phyloP scores from a whole-genome alignment of 768 basidiomycete species.

The Tubosaeta brunneosetosa region DNA sequence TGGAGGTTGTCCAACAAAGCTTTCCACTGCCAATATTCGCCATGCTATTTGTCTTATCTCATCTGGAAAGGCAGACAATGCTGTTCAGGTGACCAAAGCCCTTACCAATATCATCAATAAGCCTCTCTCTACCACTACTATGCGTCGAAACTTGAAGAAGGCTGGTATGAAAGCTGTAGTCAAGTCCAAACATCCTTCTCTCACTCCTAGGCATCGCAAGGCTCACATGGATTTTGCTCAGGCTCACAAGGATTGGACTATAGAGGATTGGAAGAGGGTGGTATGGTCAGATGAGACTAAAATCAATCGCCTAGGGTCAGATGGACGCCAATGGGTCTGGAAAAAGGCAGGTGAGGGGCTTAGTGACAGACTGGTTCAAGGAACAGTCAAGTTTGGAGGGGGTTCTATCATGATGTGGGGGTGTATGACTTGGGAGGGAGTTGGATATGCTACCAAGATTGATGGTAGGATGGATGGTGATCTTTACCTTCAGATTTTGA shows the following conservation, averaged over 20 bases:
- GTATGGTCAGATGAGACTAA: too few species aligned
- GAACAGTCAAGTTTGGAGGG: not conserved
- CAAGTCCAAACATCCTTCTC: not conserved
- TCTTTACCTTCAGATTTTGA: conserved; percentile 1
- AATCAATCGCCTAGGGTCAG: not conserved
- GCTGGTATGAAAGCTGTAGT: not conserved
- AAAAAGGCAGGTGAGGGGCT: not conserved
- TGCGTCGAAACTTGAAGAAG: not conserved
- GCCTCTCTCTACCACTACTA: not conserved
- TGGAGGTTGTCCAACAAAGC: conserved; percentile 3
- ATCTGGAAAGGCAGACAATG: too few species aligned
- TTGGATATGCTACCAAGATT: not conserved
- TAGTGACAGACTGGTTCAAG: not conserved
- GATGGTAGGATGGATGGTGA: not conserved
- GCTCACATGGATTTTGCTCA: not conserved
- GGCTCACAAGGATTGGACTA: not conserved
- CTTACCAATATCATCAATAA: not conserved
- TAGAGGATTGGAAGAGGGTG: not conserved
- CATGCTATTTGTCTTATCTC: not conserved
- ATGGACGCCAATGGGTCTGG: not conserved
- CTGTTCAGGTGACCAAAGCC: not conserved
- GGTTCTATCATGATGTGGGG: not conserved
- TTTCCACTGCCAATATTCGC: conserved; percentile 3
- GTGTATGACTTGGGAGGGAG: not conserved
- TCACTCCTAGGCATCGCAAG: not conserved